Base-by-base conservation (phyloP, 176 grass and related monocot species). In the Olyra latifolia region DNA sequence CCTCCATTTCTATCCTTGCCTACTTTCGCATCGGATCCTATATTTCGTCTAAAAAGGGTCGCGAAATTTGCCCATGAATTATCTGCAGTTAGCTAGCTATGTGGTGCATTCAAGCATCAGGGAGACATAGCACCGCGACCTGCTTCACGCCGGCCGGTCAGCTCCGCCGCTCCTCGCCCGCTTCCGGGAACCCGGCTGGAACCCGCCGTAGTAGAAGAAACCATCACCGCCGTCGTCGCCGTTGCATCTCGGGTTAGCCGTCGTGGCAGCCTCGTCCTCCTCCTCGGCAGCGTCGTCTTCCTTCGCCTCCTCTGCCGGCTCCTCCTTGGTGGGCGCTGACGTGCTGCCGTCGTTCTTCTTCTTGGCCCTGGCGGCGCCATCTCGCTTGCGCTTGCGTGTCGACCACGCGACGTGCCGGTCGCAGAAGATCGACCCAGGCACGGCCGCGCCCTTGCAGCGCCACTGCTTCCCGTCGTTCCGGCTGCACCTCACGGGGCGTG, bases 381-480 rank as follows among this genome's bases (percentile, higher is more conserved):
- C 32, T 4, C 75, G 48, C 76, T 61, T 72, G 68, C 75, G 74
- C 58, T 79, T 79, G 75, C 80, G 75, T 23, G 69, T 47, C 3
- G 81, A 84, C 87, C 82, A 84, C 58, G 69, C 40, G 75, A 89
- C 25, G 50, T 89, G 87, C 50, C 62, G 23, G 13, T 75, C 75
- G 75, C 87, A 89, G 75, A 89, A 79, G 5, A 67, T 28, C 69
- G 39, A 45, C 61, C 76, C 87, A 23, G 76, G 80, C 69, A 28
- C 81, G 23, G 76, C 81, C 22, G 76, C 9, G 57, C 17, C 52
- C 81, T 80, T 89, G 81, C 87, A 89, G n/a, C 81, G 80, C 76
- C 87, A 89, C 76, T 76, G 80, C 87, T 84, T 84, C 38, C 87
- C 81, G 50, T 89, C 87, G 81, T 84, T 89, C 69, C 87, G 75